Percentiles rank a stretch among this genome's conserved stretches.
phyloP scores from a whole-genome alignment of 2,329 filamentous ascomycete genomes.

The Exutisphaerella laricina region DNA sequence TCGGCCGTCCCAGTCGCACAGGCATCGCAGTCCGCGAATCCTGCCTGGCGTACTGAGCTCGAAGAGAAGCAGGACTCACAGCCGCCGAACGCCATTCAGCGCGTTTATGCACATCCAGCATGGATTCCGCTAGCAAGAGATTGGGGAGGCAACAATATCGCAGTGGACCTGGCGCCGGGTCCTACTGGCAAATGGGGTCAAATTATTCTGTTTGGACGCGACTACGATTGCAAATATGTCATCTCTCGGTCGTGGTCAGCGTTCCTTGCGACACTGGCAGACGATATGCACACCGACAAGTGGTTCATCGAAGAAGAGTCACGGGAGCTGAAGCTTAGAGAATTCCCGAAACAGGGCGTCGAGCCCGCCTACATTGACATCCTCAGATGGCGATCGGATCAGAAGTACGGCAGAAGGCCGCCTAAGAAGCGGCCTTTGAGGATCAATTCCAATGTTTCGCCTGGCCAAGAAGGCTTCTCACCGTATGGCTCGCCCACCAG shows the following conservation, averaged over 20 bases:
- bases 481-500: constrained; percentile 59
- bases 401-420: constrained; percentile 71
- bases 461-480: constrained; percentile 43
- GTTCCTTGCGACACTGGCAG: constrained; percentile 79
- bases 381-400: constrained; percentile 88
- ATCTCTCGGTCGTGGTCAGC: constrained; percentile 86
- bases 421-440: constrained; percentile 42
- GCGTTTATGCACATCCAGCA: constrained; percentile 83
- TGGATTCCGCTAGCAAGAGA: constrained; percentile 97
- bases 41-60: constrained; percentile 76
- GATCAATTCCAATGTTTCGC: constrained; percentile 51
- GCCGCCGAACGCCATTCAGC: constrained; percentile 79
- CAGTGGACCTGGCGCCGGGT: constrained; percentile 85
- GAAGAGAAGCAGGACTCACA: constrained; percentile 80
- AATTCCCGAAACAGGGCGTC: constrained; percentile 83
- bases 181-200: constrained; percentile 91
- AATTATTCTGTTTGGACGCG: constrained; percentile 90
- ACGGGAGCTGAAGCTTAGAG: constrained; percentile 82
- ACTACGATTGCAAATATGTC: constrained; percentile 98
- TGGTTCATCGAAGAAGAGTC: constrained; percentile 90
- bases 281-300: constrained; percentile 85
- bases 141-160: constrained; percentile 98
- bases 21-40: constrained; percentile 32
- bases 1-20: constrained; percentile 46
- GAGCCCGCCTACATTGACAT: constrained; percentile 95